These are phyloP conservation scores for Tricholoma sp. DNA, from an alignment of 768 basidiomycete genomes.

Conservation along the genomic window DNA sequence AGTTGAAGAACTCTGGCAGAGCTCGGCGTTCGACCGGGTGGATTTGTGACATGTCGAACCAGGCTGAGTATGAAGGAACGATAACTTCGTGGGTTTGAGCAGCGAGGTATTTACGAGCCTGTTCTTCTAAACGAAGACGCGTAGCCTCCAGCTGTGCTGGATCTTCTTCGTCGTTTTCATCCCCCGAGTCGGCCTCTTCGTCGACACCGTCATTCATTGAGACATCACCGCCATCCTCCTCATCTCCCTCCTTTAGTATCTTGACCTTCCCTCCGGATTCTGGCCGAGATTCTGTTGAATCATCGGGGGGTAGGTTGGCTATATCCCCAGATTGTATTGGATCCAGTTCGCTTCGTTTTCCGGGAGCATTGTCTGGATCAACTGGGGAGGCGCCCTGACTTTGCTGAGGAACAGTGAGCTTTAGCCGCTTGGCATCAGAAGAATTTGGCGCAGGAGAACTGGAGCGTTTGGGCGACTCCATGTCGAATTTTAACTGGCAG, in stretches of 20 bases:
- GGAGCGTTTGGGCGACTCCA: constrained; percentile 66
- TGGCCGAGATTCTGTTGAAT: constrained; percentile 29
- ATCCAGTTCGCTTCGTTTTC: constrained; percentile 86
- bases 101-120: constrained; percentile 90
- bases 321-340: constrained; percentile 77
- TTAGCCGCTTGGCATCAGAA: constrained; percentile 55
- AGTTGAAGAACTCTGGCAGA: constrained; percentile 97
- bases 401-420: constrained; percentile 47
- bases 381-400: constrained; percentile 68
- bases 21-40: constrained; percentile 89
- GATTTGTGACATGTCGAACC: constrained; percentile 96
- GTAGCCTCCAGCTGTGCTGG: constrained; percentile 79
- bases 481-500: constrained; percentile 19
- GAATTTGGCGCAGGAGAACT: constrained; percentile 49
- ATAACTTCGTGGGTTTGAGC: constrained; percentile 97
- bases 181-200: constrained; percentile 72
- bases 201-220: constrained; percentile 79
- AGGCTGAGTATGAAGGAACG: constrained; percentile 94
- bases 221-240: constrained; percentile 68
- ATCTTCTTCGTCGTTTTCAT: constrained; percentile 84
- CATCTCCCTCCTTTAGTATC: constrained; percentile 49
- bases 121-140: constrained; percentile 74
- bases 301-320: constrained; percentile 60
- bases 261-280: constrained; percentile 41
- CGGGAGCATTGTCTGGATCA: constrained; percentile 73